These are phyloP conservation scores for Gracilaria gracilis DNA, from an alignment of 23 red algal genomes.

Conservation along the genomic window DNA sequence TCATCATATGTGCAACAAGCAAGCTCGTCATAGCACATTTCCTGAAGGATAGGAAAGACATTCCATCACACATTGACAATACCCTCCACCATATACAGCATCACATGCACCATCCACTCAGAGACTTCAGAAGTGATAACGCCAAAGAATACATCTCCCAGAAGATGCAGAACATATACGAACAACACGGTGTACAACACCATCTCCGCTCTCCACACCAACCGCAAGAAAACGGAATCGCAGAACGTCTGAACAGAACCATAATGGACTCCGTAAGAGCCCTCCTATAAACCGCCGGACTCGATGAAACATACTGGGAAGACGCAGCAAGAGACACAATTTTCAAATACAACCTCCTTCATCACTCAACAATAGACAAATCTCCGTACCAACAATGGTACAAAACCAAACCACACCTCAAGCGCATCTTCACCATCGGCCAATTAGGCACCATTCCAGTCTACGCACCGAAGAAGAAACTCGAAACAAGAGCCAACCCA, in stretches of 20 bases:
- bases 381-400: constrained; percentile 16
- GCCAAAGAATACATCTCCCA: not conserved
- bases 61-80: not conserved
- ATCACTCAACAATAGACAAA: not conserved
- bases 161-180: too few relatives aligned
- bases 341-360: constrained; percentile 25
- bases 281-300: not conserved
- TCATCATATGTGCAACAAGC: not conserved
- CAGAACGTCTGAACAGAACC: constrained; percentile 26
- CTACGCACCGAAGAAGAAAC: not conserved
- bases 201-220: not conserved
- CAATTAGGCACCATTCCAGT: too few relatives aligned
- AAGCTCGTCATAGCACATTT: not conserved
- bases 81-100: too few relatives aligned
- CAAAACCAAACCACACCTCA: not conserved
- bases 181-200: not conserved
- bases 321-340: too few relatives aligned
- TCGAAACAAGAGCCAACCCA: constrained; percentile 1
- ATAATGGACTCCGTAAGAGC: constrained; percentile 18
- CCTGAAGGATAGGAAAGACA: not conserved
- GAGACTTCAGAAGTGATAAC: constrained; percentile 1
- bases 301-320: constrained; percentile 1
- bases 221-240: constrained; percentile 11
- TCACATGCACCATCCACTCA: not conserved
- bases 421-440: not conserved